Percentiles rank a stretch among this genome's conserved stretches.
Conservation (phyloP, 2,329 filamentous ascomycete species). For the Diaporthe sp. region DNA sequence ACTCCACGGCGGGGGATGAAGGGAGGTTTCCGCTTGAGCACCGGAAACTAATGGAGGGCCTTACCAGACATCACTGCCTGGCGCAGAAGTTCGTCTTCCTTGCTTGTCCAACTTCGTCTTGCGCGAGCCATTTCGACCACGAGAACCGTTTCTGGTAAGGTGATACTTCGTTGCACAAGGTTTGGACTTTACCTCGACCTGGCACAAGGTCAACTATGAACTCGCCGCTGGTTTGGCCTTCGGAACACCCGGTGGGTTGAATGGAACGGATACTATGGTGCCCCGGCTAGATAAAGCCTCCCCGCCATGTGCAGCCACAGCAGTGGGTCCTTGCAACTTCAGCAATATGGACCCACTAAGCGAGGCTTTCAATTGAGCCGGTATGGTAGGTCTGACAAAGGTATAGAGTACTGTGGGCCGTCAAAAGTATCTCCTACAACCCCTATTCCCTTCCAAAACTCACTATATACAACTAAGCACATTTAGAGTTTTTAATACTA, state of each 20-base stretch:
- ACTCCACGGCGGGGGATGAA: too few relatives aligned
- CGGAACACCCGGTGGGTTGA: background rate
- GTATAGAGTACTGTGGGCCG: too few relatives aligned
- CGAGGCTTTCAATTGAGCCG: background rate
- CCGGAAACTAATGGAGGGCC: background rate
- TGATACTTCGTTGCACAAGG: constrained; percentile 1
- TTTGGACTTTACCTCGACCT: background rate
- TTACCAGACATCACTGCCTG: constrained; percentile 25
- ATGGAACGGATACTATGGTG: background rate
- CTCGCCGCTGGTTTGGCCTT: background rate
- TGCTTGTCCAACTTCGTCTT: constrained; percentile 31
- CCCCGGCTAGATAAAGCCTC: background rate
- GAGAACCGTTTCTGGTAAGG: background rate
- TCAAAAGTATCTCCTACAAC: background rate
- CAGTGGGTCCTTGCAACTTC: constrained; percentile 9
- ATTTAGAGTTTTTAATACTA: background rate
- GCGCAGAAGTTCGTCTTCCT: constrained; percentile 36
- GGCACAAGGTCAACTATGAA: background rate
- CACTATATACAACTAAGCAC: background rate
- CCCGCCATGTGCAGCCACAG: background rate
- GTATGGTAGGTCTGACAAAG: background rate
- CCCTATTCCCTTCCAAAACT: background rate
- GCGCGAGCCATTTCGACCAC: constrained; percentile 21
- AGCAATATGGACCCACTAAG: background rate
- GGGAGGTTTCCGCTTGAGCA: background rate